Percentiles rank a stretch among this genome's conserved stretches.
These are phyloP conservation scores for Yamadazyma kanchanaburiensis DNA, from an alignment of 1,139 yeast genomes.

Conservation along the genomic window DNA sequence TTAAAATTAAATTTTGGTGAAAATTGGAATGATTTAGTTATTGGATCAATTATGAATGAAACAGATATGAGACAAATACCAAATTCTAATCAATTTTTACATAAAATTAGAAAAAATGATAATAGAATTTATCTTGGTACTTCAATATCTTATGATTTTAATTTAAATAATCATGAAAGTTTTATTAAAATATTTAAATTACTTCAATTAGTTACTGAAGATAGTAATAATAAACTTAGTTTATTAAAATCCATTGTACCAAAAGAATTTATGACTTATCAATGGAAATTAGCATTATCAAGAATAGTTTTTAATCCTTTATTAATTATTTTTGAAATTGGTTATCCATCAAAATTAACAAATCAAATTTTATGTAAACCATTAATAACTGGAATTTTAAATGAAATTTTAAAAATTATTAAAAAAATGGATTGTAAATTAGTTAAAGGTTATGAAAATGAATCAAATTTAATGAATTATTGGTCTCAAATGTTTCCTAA, in stretches of 20 bases:
- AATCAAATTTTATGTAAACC: conserved; percentile 81
- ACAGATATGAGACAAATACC: conserved; percentile 50
- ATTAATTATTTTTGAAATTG: conserved; percentile 67
- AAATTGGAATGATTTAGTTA: conserved; percentile 27
- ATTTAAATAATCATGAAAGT: conserved; percentile 13
- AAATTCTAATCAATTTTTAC: conserved; percentile 21
- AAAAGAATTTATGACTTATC: conserved; percentile 64
- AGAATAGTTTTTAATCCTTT: conserved; percentile 76
- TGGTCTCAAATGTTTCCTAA: conserved; percentile 49
- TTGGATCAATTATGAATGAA: conserved; percentile 64
- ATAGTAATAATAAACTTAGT: conserved; percentile 29
- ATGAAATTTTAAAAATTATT: conserved; percentile 70
- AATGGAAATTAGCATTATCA: conserved; percentile 84
- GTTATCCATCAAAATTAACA: conserved; percentile 54
- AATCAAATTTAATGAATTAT: conserved; percentile 51
- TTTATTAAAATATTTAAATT: conserved; percentile 31
- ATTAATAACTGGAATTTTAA: conserved; percentile 70
- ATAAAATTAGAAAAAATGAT: conserved; percentile 29
- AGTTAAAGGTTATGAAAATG: conserved; percentile 64
- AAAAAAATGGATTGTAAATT: conserved; percentile 76
- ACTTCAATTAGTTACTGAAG: conserved; percentile 33
- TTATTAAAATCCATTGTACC: conserved; percentile 50
- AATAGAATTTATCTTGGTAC: conserved; percentile 41
- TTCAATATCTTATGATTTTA: conserved; percentile 17
- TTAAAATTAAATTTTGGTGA: conserved; percentile 35